Evolutionary conservation across 2,329 filamentous ascomycete genomes (phyloP).

Genomic region (Amauroascus niger): DNA sequence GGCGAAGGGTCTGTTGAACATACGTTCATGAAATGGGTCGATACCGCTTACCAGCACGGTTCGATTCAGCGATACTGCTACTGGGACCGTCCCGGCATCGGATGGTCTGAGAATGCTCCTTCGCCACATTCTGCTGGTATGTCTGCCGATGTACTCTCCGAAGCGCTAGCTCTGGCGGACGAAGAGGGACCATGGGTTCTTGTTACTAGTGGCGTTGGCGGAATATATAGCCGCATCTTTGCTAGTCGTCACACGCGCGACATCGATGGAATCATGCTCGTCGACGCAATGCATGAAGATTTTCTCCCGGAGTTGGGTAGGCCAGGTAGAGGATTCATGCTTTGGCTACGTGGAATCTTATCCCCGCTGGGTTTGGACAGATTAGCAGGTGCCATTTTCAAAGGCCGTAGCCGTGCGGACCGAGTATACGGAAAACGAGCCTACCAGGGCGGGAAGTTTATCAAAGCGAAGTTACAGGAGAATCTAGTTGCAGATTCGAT

Average conservation of each 20-base stretch:
- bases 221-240: conserved; percentile 84
- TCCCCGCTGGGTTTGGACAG: conserved; percentile 80
- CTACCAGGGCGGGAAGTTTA: conserved; percentile 69
- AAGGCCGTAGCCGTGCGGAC: conserved; percentile 68
- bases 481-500: conserved; percentile 77
- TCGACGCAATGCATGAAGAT: conserved; percentile 86
- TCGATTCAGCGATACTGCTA: conserved; percentile 88
- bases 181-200: conserved; percentile 85
- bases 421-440: conserved; percentile 72
- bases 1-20: conserved; percentile 71
- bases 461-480: conserved; percentile 89
- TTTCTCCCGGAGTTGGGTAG: conserved; percentile 57
- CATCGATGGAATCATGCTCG: conserved; percentile 68
- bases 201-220: conserved; percentile 75
- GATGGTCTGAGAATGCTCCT: conserved; percentile 82
- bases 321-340: conserved; percentile 63
- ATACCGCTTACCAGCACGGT: conserved; percentile 64
- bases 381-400: conserved; percentile 69
- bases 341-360: conserved; percentile 78
- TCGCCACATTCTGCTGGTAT: conserved; percentile 90
- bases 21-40: conserved; percentile 69
- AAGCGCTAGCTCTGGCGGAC: conserved; percentile 68
- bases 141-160: conserved; percentile 78
- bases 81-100: conserved; percentile 83
- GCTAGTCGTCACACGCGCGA: conserved; percentile 67